Conservation (phyloP, 2,329 filamentous ascomycete species). For the Volutella citrinella region DNA sequence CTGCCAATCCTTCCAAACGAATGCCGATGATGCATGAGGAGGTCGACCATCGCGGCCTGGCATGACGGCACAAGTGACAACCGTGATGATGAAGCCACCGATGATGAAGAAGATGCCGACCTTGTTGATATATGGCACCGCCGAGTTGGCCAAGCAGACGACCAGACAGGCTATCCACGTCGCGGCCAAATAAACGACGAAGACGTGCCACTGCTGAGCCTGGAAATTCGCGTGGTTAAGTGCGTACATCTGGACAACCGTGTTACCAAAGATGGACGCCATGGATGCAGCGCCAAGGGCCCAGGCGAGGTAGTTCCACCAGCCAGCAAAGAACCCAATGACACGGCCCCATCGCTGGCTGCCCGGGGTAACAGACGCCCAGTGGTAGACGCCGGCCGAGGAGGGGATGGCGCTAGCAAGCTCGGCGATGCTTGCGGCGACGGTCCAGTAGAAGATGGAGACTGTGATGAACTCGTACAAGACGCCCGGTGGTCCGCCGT, state of each 20-base stretch:
- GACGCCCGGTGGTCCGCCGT: constrained; percentile 60
- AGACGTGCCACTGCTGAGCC: constrained; percentile 40
- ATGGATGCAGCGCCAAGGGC: constrained; percentile 38
- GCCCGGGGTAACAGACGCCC: constrained; percentile 57
- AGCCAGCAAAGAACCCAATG: constrained; percentile 44
- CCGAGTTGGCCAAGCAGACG: constrained; percentile 54
- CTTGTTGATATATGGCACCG: constrained; percentile 50
- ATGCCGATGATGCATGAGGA: constrained; percentile 29
- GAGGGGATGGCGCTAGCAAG: constrained; percentile 61
- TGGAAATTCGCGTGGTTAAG: constrained; percentile 37
- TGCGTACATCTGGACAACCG: constrained; percentile 41
- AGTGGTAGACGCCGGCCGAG: constrained; percentile 59
- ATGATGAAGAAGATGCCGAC: constrained; percentile 49
- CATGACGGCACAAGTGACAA: constrained; percentile 55
- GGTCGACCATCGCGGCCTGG: constrained; percentile 30
- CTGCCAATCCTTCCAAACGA: constrained; percentile 40
- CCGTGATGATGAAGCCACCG: constrained; percentile 51
- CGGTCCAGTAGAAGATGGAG: constrained; percentile 53
- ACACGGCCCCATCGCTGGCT: constrained; percentile 46
- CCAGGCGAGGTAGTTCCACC: constrained; percentile 45
- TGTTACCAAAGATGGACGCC: constrained; percentile 39
- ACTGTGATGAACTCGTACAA: constrained; percentile 57
- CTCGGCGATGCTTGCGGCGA: constrained; percentile 58
- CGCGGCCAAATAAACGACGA: constrained; percentile 38
- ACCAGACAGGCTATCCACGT: constrained; percentile 37